Evolutionary conservation across 2,329 filamentous ascomycete genomes (phyloP).

Genomic region (Diatrype stigma): DNA sequence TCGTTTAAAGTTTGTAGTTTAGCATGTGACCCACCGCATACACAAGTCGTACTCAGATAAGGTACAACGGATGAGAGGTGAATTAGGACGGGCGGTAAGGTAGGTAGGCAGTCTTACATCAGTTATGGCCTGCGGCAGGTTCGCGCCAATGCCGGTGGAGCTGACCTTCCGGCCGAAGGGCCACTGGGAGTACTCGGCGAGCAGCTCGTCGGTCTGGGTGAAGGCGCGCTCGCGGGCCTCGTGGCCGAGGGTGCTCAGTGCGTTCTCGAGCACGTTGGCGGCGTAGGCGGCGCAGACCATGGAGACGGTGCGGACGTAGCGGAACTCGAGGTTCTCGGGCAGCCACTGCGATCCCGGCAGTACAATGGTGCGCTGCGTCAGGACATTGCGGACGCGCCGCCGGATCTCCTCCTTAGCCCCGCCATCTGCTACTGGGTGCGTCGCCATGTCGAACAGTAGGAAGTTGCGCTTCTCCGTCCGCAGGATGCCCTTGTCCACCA

Average conservation of each 20-base stretch:
- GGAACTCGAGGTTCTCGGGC: constrained; percentile 90
- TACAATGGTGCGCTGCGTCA: constrained; percentile 91
- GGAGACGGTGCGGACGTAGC: constrained; percentile 83
- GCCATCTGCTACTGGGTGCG: constrained; percentile 92
- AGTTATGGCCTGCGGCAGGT: constrained; percentile 78
- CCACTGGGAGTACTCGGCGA: constrained; percentile 96
- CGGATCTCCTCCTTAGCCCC: constrained; percentile 98
- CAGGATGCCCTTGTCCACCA: constrained; percentile 97
- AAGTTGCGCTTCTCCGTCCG: constrained; percentile 99
- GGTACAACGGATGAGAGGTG: not conserved
- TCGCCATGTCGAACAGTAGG: constrained; percentile 99
- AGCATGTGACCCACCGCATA: not conserved
- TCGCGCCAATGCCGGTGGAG: constrained; percentile 80
- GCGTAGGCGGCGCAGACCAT: constrained; percentile 99
- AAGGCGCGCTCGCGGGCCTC: constrained; percentile 93
- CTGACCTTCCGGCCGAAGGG: constrained; percentile 85
- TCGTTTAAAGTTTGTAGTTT: constrained; percentile 1
- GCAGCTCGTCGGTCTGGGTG: constrained; percentile 90
- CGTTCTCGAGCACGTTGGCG: constrained; percentile 96
- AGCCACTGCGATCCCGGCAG: constrained; percentile 83
- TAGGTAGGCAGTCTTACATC: constrained; percentile 51
- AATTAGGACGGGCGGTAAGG: not conserved
- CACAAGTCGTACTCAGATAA: not conserved
- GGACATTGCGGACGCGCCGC: constrained; percentile 83
- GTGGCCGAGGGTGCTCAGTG: constrained; percentile 87